Evolutionary conservation across 441 rosid genomes (phyloP).

Genomic region (Flueggea neowawraea): DNA sequence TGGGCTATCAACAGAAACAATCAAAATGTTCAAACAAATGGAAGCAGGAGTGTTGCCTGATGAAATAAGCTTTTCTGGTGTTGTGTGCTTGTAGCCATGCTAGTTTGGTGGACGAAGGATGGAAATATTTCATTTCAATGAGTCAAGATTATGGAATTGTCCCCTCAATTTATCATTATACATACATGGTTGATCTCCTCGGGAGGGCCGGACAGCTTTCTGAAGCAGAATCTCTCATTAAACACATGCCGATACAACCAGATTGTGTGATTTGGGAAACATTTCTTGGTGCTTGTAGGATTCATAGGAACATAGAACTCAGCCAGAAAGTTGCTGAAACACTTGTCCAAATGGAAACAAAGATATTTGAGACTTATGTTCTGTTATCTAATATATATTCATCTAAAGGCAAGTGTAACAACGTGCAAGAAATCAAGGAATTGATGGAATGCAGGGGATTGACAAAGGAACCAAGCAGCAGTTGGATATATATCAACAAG

Average conservation of each 20-base stretch:
- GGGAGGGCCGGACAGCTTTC: conserved; percentile 72
- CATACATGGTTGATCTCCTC: conserved; percentile 69
- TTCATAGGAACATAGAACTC: conserved; percentile 51
- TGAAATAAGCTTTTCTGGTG: no score
- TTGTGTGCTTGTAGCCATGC: conserved; percentile 56
- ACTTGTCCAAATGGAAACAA: conserved; percentile 54
- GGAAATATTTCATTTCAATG: conserved; percentile 45
- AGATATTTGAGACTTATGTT: conserved; percentile 64
- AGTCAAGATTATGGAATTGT: conserved; percentile 34
- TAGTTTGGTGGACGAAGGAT: conserved; percentile 60
- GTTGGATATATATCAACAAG: conserved; percentile 57
- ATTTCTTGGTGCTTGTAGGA: conserved; percentile 75
- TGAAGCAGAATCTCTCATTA: conserved; percentile 50
- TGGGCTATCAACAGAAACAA: no score
- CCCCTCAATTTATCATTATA: conserved; percentile 65
- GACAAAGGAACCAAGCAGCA: conserved; percentile 77
- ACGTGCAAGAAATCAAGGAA: conserved; percentile 44
- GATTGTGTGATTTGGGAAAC: conserved; percentile 86
- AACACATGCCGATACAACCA: conserved; percentile 40
- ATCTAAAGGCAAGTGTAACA: conserved; percentile 41
- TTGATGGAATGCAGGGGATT: conserved; percentile 61
- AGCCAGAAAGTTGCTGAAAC: conserved; percentile 61
- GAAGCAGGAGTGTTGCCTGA: no score
- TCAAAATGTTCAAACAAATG: no score
- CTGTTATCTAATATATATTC: conserved; percentile 68